Percentiles rank a stretch among this genome's conserved stretches.
phyloP scores from a whole-genome alignment of 768 basidiomycete species.

The Tricholoma sp. region DNA sequence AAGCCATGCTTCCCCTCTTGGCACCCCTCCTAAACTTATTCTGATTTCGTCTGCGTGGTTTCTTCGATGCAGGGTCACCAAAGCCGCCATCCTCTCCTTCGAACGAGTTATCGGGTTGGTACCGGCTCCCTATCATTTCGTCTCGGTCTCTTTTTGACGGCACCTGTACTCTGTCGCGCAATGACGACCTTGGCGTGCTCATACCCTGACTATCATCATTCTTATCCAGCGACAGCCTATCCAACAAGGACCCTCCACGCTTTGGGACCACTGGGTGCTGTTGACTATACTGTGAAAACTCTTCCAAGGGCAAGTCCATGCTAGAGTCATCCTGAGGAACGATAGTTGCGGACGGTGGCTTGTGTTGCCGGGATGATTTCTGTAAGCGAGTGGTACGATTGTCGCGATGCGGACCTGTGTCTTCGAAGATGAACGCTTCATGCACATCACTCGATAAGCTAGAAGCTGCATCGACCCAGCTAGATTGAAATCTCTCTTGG shows the following conservation, averaged over 20 bases:
- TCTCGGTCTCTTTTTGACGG: constrained; percentile 37
- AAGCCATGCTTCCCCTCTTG: constrained; percentile 14
- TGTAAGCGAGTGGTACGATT: neutral
- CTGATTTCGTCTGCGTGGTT: constrained; percentile 20
- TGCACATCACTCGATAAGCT: constrained; percentile 1
- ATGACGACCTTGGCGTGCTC: constrained; percentile 15
- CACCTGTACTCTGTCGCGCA: constrained; percentile 34
- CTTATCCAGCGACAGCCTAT: constrained; percentile 26
- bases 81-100: constrained; percentile 23
- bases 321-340: neutral
- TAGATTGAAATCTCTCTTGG: neutral
- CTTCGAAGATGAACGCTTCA: neutral
- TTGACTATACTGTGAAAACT: constrained; percentile 1
- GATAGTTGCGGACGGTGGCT: neutral
- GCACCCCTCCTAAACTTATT: constrained; percentile 19
- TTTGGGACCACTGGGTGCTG: constrained; percentile 12
- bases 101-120: constrained; percentile 14
- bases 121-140: constrained; percentile 19
- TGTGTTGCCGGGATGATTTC: neutral
- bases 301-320: constrained; percentile 2
- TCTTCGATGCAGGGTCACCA: constrained; percentile 20
- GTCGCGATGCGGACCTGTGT: neutral
- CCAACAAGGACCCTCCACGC: constrained; percentile 27
- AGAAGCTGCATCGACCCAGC: constrained; percentile 2
- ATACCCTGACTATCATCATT: constrained; percentile 8